Evolutionary conservation across 495 filamentous ascomycete genomes (phyloP), one percentile per base, ranked within the genome.

Genomic region (Aspergillus conjunctus): DNA sequence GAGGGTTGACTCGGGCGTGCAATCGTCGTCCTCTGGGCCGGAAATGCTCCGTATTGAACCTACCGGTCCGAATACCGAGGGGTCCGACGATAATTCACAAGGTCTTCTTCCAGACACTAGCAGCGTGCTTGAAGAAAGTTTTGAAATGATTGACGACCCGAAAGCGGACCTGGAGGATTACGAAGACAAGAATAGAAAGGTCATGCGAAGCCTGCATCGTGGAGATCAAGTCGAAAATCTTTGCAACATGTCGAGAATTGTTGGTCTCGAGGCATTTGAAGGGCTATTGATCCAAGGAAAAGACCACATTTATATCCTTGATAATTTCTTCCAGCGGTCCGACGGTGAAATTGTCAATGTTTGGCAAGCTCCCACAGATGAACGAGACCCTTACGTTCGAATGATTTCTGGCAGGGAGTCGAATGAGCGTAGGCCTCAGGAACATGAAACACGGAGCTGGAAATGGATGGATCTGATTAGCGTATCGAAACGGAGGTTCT

Each of bases 261-360:
- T 97, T 54, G 94, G 94, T 9, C 78, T 98, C 6, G 93, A 98
- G 65, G 93, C 93, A 20, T 85, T 86, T 54, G 94, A 98, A 72
- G 94, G 95, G 18, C 84, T 98, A 17, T 75, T 98, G 61, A 92
- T 98, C 51, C 75, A 97, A 59, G 94, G 95, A n/a, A 97, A 96
- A 72, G 87, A 91, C 59, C 88, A 85, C 57, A 83, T 98, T 43
- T 98, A 98, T 71, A 88, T 98, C 52, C 86, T 97, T 60, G 94
- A 98, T 70, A 91, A 91, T 68, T 91, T 94, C 65, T 97, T 98
- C 73, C 93, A 97, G 69, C 83, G 93, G 54, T 85, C 88, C 3
- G 93, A 98, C 70, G 94, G 94, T 20, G 94, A 98, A 70, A 95
- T 98, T 66, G 89, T 98, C 41, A 91, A 96, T 64, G 93, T 96